Base-by-base conservation (phyloP, 805 yeast species). In the Kluyveromyces dobzhanskii region DNA sequence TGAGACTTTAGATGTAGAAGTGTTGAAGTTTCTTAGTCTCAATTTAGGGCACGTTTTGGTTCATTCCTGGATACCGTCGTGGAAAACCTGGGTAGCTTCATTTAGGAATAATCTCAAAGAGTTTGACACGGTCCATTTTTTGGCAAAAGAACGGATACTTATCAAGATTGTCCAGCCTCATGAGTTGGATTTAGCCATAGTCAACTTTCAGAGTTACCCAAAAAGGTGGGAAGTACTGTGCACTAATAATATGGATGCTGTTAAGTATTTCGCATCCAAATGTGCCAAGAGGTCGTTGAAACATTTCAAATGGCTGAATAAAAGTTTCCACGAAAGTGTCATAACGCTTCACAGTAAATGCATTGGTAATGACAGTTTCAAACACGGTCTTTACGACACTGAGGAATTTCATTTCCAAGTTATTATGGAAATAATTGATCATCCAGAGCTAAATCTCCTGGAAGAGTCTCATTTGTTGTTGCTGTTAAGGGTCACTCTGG, bases 341-440 rank as follows among this genome's bases (percentile, higher is more conserved):
- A 25, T n/a, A 19, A 10, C 17, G 4, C 16, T 29, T 14, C 3
- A 30, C 17, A 32, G 43, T 5, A 16, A 27, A 13, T 26, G 18
- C 14, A 26, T 30, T 14, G 28, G 21, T 13, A 36, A 39, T 14
- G 41, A 43, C 23, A 35, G 43, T 29, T 32, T 43, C 23, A 13
- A 25, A 18, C 35, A 18, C 13, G 12, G 19, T 10, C 13, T n/a
- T 24, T 13, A 30, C n/a, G 19, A 37, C n/a, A 41, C 36, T 11
- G 14, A 39, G 16, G 26, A 37, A 13, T 53, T 57, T 37, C 39
- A 46, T 39, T 41, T 56, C 16, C 45, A 48, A 38, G 41, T 56
- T 18, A 30, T 59, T 10, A 50, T 60, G 63, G 65, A 60, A 41
- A 26, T 59, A 1, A 44, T 59, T 21, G 65, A 60, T 39, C 65